These are phyloP conservation scores for Chernovozyma sophiae-reginae DNA, from an alignment of 1,139 yeast species.

Conservation along the genomic window DNA sequence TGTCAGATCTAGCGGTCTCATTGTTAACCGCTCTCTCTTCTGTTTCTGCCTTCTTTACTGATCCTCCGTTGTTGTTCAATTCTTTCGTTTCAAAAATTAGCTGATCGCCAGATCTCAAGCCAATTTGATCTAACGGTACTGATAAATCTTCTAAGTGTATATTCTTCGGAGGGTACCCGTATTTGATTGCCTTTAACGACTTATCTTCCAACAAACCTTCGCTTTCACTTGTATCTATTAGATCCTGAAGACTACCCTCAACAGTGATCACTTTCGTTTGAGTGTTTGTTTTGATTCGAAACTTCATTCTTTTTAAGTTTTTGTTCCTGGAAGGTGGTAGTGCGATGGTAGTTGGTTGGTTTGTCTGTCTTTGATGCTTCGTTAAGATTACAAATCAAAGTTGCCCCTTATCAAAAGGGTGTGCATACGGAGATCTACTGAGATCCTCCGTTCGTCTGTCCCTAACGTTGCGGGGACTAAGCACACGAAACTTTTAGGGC, in stretches of 20 bases:
- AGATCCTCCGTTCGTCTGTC: too few species aligned
- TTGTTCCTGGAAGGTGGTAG: too few species aligned
- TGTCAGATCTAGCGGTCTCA: constrained; percentile 13
- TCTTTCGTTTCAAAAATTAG: constrained; percentile 29
- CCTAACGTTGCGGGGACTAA: too few species aligned
- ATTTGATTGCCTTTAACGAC: constrained; percentile 26
- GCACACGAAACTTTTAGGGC: too few species aligned
- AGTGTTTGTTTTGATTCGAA: constrained; percentile 12
- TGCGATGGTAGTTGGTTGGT: too few species aligned
- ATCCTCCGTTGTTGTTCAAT: constrained; percentile 7
- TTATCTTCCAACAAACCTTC: constrained; percentile 13
- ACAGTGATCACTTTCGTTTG: constrained; percentile 11
- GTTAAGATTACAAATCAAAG: too few species aligned
- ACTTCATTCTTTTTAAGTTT: constrained; percentile 16
- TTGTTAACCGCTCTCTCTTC: constrained; percentile 1
- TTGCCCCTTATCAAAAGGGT: too few species aligned
- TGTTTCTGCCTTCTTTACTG: constrained; percentile 2
- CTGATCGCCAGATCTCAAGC: constrained; percentile 58
- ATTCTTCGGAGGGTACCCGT: constrained; percentile 60
- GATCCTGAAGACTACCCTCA: constrained; percentile 12
- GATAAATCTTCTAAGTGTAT: constrained; percentile 25
- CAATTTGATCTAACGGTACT: constrained; percentile 29
- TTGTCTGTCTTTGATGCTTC: too few species aligned
- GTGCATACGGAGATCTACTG: too few species aligned
- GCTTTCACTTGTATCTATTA: constrained; percentile 15